Conservation (phyloP, 352 stramenopile species). For the Phytophthora rubi region DNA sequence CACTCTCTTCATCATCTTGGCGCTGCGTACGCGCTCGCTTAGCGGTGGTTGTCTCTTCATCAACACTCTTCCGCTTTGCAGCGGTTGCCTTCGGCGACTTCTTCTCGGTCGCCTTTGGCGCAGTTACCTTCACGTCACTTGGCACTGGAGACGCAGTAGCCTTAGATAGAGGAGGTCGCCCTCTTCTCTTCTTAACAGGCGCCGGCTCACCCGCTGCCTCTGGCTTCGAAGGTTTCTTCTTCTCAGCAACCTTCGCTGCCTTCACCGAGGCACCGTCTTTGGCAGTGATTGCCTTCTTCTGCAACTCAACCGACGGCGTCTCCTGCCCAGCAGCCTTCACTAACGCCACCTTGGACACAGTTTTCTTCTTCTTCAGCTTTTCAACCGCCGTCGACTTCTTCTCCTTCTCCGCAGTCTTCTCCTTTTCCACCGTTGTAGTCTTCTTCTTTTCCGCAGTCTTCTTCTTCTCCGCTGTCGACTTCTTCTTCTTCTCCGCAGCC, state of each 20-base stretch:
- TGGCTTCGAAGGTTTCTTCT: not conserved
- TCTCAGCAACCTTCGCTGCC: not conserved
- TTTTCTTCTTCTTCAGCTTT: not conserved
- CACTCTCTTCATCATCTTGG: not conserved
- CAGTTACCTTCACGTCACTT: constrained; percentile 5
- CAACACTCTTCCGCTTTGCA: constrained; percentile 25
- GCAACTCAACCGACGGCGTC: not conserved
- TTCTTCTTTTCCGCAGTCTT: not conserved
- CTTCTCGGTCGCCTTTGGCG: not conserved
- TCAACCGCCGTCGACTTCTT: not conserved
- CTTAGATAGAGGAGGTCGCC: constrained; percentile 15
- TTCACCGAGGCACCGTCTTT: not conserved
- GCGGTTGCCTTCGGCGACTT: constrained; percentile 2
- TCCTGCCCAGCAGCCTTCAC: not conserved
- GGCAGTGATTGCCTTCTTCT: not conserved
- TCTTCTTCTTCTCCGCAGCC: not conserved
- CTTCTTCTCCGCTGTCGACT: not conserved
- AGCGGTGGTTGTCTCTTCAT: not conserved
- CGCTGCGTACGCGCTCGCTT: not conserved
- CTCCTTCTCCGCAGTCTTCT: constrained; percentile 12
- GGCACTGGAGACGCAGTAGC: not conserved
- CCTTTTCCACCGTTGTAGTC: not conserved
- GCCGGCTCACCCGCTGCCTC: constrained; percentile 1
- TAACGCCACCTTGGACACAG: not conserved
- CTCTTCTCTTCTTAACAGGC: constrained; percentile 16